Conservation (phyloP, 73 alveolate genomes). For the Paramecium biaurelia region DNA sequence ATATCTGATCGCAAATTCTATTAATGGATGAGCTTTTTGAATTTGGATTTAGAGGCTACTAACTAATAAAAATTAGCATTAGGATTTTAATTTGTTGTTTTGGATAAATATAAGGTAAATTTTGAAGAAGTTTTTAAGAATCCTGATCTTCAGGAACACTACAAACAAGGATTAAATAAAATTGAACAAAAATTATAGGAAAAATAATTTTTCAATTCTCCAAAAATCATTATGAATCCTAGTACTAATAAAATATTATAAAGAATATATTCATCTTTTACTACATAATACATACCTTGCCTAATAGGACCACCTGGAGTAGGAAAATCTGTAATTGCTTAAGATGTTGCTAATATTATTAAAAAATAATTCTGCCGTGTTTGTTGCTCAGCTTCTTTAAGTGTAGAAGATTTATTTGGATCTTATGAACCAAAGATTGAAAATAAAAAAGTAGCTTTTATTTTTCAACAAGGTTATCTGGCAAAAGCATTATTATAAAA, state of each 20-base stretch:
- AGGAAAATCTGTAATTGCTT: not conserved
- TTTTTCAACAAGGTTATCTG: not conserved
- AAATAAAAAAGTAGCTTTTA: not conserved
- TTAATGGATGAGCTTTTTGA: not conserved
- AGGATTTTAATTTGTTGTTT: not conserved
- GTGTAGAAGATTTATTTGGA: not conserved
- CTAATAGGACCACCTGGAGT: not conserved
- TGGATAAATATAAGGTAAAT: not conserved
- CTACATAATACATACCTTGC: not conserved
- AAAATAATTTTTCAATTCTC: not conserved
- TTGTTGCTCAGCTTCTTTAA: not conserved
- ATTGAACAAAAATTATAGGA: not conserved
- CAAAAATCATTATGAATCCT: not conserved
- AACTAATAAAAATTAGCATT: not conserved
- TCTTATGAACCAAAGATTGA: not conserved
- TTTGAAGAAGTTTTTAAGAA: not conserved
- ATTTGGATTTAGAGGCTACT: not conserved
- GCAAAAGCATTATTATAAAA: not conserved
- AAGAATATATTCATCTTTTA: not conserved
- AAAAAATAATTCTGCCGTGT: not conserved
- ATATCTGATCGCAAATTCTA: not conserved
- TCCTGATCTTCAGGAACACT: not conserved
- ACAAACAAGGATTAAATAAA: not conserved
- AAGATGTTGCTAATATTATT: not conserved
- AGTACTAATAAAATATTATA: not conserved